A percentile compares a stretch with the other conserved stretches of the same genome.
phyloP scores from a whole-genome alignment of 148 eudicot species.

The Simmondsia chinensis region DNA sequence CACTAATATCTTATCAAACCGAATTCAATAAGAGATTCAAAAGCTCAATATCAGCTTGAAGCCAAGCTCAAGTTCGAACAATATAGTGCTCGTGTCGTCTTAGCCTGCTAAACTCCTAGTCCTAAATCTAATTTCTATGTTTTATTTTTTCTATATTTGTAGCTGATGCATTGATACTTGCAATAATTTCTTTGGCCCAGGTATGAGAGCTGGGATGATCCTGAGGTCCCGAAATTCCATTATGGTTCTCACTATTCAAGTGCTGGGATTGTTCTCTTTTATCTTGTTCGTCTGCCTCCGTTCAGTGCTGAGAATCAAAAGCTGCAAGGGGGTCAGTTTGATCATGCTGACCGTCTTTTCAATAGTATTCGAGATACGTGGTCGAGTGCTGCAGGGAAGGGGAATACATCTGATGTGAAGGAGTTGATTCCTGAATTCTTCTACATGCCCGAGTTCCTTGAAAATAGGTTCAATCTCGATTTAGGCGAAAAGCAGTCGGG shows the following conservation, averaged over 20 bases:
- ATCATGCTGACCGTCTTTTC: conserved; percentile 99
- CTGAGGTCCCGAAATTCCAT: conserved; percentile 96
- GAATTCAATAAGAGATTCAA: too few relatives aligned
- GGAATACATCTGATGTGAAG: conserved; percentile 97
- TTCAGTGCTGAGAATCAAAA: conserved; percentile 88
- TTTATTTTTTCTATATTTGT: too few relatives aligned
- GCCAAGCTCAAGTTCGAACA: too few relatives aligned
- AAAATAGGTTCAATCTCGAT: conserved; percentile 81
- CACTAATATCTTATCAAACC: too few relatives aligned
- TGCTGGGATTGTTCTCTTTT: conserved; percentile 98
- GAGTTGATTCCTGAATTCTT: conserved; percentile 97
- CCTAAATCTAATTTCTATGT: too few relatives aligned
- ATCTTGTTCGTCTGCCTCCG: conserved; percentile 90
- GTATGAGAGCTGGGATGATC: conserved; percentile 99
- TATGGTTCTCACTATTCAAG: conserved; percentile 99
- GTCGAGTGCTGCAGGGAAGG: conserved; percentile 97
- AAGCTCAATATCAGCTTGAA: too few relatives aligned
- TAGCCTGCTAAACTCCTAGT: too few relatives aligned
- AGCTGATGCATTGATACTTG: too few relatives aligned
- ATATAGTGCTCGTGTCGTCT: too few relatives aligned
- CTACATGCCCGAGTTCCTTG: conserved; percentile 95
- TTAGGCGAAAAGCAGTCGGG: conserved; percentile 99
- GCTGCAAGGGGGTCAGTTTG: conserved; percentile 99
- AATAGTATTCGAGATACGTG: conserved; percentile 87
- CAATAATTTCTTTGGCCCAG: too few relatives aligned